Percentiles rank a stretch among this genome's conserved stretches.
phyloP scores from a whole-genome alignment of 164 flowering plant genomes.

The Paratinospora sagittata region DNA sequence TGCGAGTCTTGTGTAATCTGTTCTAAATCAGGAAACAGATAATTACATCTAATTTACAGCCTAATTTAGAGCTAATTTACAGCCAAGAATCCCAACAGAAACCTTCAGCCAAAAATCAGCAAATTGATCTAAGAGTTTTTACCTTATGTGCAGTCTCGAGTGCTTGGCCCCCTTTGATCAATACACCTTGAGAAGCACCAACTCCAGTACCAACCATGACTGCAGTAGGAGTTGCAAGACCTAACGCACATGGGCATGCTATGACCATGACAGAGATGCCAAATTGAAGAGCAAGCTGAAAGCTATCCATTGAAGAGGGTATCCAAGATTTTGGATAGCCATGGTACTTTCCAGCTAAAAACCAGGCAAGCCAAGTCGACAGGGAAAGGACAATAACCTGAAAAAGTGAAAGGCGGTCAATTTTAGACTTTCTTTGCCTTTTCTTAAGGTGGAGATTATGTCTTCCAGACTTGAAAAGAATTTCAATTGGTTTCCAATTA shows the following conservation, averaged over 20 bases:
- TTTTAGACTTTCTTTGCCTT: background rate
- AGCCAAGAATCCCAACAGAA: too few relatives aligned
- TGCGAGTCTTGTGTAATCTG: too few relatives aligned
- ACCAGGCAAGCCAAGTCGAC: constrained; percentile 80
- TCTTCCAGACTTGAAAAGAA: background rate
- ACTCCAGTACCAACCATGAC: constrained; percentile 99
- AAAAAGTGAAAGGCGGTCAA: constrained; percentile 6
- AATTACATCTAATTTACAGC: too few relatives aligned
- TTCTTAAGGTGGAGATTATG: too few relatives aligned
- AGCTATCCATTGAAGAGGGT: constrained; percentile 78
- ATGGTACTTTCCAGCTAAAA: constrained; percentile 61
- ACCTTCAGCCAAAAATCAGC: background rate
- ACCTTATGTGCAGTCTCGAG: constrained; percentile 90
- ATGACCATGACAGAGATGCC: constrained; percentile 96
- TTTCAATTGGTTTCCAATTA: background rate
- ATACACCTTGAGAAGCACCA: constrained; percentile 87
- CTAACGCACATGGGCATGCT: constrained; percentile 97
- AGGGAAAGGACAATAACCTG: constrained; percentile 69
- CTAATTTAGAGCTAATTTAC: too few relatives aligned
- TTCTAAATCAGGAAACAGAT: too few relatives aligned
- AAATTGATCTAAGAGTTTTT: background rate
- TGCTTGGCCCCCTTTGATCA: constrained; percentile 93
- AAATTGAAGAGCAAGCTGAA: constrained; percentile 91
- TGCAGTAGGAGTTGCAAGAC: constrained; percentile 95
- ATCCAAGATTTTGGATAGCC: constrained; percentile 77